phyloP scores from a whole-genome alignment of 2,329 filamentous ascomycete genomes.

The Hortaea sp. region DNA sequence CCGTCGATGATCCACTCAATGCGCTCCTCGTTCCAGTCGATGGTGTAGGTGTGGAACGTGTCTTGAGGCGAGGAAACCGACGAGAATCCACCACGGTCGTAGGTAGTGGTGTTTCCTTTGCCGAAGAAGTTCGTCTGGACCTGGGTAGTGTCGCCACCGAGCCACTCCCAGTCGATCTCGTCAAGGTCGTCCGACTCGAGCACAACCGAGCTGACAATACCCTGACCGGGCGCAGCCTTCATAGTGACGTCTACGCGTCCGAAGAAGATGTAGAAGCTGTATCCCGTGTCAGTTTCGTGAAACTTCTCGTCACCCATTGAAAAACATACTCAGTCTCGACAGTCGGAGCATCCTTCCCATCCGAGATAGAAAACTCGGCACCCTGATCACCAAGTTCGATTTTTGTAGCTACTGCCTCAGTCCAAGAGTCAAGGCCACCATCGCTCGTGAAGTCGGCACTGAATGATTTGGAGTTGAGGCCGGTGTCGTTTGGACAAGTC shows the following conservation, averaged over 20 bases:
- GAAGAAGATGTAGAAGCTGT: constrained; percentile 72
- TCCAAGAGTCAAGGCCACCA: constrained; percentile 52
- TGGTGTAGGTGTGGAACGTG: constrained; percentile 60
- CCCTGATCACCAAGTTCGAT: constrained; percentile 54
- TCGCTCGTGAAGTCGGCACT: constrained; percentile 44
- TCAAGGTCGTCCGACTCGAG: constrained; percentile 85
- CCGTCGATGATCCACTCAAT: constrained; percentile 64
- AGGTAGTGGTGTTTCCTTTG: constrained; percentile 61
- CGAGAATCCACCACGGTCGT: constrained; percentile 58
- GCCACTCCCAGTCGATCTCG: constrained; percentile 64
- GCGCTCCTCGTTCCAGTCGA: constrained; percentile 57
- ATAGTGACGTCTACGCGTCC: constrained; percentile 68
- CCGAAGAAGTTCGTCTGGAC: constrained; percentile 71
- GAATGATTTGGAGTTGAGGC: constrained; percentile 50
- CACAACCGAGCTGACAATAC: constrained; percentile 88
- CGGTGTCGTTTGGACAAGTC: constrained; percentile 61
- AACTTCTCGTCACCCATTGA: constrained; percentile 28
- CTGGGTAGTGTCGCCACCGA: constrained; percentile 48
- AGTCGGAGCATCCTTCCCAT: constrained; percentile 52
- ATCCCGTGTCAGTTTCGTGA: too few species aligned
- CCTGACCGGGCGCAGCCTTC: constrained; percentile 76
- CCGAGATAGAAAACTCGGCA: constrained; percentile 58
- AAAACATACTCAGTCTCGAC: constrained; percentile 49
- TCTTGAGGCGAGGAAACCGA: constrained; percentile 47
- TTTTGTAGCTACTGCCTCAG: constrained; percentile 52